These are phyloP conservation scores for Colletotrichum spaethianum DNA, from an alignment of 2,329 filamentous ascomycete genomes.

Conservation along the genomic window DNA sequence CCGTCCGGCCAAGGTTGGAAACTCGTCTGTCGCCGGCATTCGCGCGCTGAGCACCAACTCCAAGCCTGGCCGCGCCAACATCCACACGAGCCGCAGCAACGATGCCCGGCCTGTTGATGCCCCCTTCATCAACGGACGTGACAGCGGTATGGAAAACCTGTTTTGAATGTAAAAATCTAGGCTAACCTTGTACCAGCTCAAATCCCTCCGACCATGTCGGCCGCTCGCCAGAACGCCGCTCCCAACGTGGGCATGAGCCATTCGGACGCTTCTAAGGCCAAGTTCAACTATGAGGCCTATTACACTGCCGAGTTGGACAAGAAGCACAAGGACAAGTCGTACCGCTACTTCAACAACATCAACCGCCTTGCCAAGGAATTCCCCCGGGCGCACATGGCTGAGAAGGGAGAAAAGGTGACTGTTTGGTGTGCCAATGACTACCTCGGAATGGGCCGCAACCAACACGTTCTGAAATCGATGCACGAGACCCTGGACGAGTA, in stretches of 20 bases:
- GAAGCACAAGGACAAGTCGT: conserved; percentile 99
- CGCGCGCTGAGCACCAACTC: conserved; percentile 65
- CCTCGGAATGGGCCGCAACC: conserved; percentile 96
- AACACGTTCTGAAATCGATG: conserved; percentile 89
- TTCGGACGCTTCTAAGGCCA: conserved; percentile 55
- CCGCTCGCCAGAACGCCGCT: conserved; percentile 48
- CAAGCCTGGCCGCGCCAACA: conserved; percentile 75
- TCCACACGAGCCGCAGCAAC: conserved; percentile 85
- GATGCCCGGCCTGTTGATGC: conserved; percentile 84
- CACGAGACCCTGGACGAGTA: conserved; percentile 95
- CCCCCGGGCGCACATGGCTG: conserved; percentile 91
- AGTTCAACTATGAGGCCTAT: conserved; percentile 93
- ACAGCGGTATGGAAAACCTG: conserved; percentile 61
- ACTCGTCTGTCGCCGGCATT: conserved; percentile 63
- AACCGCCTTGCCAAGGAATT: conserved; percentile 98
- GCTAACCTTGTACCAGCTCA: conserved; percentile 51
- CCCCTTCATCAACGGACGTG: conserved; percentile 61
- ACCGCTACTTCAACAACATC: conserved; percentile 99
- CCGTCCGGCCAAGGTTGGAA: conserved; percentile 55
- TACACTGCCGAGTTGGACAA: conserved; percentile 92
- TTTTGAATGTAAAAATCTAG: not conserved
- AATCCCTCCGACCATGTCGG: conserved; percentile 51
- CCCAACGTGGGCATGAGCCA: conserved; percentile 43
- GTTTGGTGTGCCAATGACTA: conserved; percentile 99
- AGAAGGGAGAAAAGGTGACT: conserved; percentile 86